A percentile compares a stretch with the other conserved stretches of the same genome.
phyloP scores from a whole-genome alignment of 2,329 filamentous ascomycete species.

The Samsoniella hepiali region DNA sequence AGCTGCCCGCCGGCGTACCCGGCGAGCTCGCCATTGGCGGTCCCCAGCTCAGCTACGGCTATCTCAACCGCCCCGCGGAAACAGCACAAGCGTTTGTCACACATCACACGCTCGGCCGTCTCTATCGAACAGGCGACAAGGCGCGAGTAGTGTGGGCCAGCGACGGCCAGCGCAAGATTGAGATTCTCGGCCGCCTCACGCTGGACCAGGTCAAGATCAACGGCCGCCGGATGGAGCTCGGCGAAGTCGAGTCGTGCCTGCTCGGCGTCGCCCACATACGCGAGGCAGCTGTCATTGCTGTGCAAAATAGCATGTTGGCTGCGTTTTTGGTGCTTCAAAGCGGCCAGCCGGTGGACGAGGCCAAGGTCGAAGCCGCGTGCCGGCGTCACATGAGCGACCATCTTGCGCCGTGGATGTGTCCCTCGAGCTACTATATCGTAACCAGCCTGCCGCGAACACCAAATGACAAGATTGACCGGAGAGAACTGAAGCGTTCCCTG shows the following conservation, averaged over 20 bases:
- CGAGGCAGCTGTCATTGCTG: slow-evolving; percentile 48
- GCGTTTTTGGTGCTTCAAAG: not conserved
- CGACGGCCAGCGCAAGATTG: slow-evolving; percentile 2
- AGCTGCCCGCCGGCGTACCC: not conserved
- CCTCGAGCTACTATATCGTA: not conserved
- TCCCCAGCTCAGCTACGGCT: slow-evolving; percentile 11
- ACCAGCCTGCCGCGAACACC: slow-evolving; percentile 1
- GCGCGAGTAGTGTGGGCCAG: not conserved
- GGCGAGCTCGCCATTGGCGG: slow-evolving; percentile 27
- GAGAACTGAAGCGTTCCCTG: not conserved
- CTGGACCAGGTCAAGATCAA: slow-evolving; percentile 13
- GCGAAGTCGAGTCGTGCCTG: not conserved
- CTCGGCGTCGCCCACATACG: slow-evolving; percentile 24
- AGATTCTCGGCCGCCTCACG: slow-evolving; percentile 4
- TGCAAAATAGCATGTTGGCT: not conserved
- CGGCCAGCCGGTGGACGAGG: not conserved
- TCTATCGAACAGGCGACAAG: slow-evolving; percentile 13
- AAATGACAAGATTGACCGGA: slow-evolving; percentile 12
- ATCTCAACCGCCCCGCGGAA: not conserved
- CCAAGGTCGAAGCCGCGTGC: not conserved
- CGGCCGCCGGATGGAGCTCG: slow-evolving; percentile 6
- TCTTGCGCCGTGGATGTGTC: slow-evolving; percentile 14
- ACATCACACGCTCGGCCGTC: not conserved
- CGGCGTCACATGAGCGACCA: not conserved
- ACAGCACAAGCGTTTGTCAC: not conserved